These are phyloP conservation scores for Starmerella floris DNA, from an alignment of 805 yeast genomes.

Conservation along the genomic window DNA sequence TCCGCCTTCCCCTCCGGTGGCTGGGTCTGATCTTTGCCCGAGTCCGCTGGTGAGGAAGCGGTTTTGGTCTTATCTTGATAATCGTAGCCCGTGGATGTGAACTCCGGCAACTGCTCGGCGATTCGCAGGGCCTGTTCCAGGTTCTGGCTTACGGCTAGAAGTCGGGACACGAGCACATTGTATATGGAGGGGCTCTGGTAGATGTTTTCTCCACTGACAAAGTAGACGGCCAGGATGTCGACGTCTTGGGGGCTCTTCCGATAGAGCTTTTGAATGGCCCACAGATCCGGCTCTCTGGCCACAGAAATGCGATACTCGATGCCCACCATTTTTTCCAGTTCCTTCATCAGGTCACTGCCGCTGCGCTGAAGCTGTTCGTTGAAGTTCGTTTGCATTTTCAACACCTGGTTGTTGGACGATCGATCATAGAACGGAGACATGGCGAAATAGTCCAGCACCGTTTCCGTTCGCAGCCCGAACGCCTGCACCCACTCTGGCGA, in stretches of 20 bases:
- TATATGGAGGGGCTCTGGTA: conserved; percentile 77
- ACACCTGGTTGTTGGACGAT: conserved; percentile 83
- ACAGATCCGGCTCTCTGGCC: conserved; percentile 78
- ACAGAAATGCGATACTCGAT: conserved; percentile 65
- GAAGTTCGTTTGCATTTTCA: conserved; percentile 90
- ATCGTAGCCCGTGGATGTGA: conserved; percentile 50
- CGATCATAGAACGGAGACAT: conserved; percentile 93
- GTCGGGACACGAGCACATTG: conserved; percentile 57
- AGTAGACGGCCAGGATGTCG: conserved; percentile 58
- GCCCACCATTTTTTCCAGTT: conserved; percentile 68
- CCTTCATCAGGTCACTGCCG: conserved; percentile 35
- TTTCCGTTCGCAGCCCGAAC: conserved; percentile 68
- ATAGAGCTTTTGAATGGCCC: conserved; percentile 78
- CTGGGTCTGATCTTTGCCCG: neutral
- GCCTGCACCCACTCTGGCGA: conserved; percentile 95
- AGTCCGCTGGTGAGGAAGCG: neutral
- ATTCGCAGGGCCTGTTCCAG: conserved; percentile 37
- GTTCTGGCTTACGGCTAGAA: conserved; percentile 38
- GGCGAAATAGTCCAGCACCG: conserved; percentile 84
- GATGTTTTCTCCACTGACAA: conserved; percentile 80
- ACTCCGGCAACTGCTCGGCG: conserved; percentile 39
- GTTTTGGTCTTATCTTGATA: conserved; percentile 24
- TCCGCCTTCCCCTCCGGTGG: neutral
- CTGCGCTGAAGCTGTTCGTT: conserved; percentile 36
- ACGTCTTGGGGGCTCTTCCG: conserved; percentile 38